Percentiles rank a stretch among this genome's conserved stretches.
Evolutionary conservation across 768 basidiomycete genomes (phyloP).

Genomic region (Tricholoma sp.): DNA sequence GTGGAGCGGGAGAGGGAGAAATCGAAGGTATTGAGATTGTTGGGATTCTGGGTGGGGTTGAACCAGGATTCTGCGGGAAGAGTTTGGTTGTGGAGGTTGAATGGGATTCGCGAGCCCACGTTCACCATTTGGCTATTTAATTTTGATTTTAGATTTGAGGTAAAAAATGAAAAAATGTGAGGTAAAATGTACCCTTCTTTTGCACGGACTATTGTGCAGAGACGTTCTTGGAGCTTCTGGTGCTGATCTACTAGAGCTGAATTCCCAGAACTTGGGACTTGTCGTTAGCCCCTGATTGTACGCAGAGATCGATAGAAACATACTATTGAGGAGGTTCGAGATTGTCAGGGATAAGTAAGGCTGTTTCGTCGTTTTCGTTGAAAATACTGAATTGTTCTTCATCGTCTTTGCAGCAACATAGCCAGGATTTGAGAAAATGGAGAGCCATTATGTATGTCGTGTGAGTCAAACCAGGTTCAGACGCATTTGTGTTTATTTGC

Average conservation of each 20-base stretch:
- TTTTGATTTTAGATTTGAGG: background rate
- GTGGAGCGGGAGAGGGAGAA: slow-evolving; percentile 7
- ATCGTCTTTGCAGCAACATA: background rate
- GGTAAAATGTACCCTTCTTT: slow-evolving; percentile 17
- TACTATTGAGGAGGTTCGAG: background rate
- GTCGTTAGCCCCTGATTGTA: background rate
- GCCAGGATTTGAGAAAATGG: background rate
- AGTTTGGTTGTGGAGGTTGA: slow-evolving; percentile 19
- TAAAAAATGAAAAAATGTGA: too few species aligned
- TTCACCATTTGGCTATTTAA: slow-evolving; percentile 20
- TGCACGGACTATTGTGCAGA: slow-evolving; percentile 17
- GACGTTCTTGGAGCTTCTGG: slow-evolving; percentile 9
- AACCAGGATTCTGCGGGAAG: slow-evolving; percentile 1
- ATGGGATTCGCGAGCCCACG: slow-evolving; percentile 19
- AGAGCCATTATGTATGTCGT: background rate
- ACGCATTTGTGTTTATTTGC: too few species aligned
- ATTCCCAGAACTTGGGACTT: background rate
- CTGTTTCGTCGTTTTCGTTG: background rate
- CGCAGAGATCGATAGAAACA: background rate
- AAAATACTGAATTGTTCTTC: background rate
- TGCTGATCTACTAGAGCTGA: slow-evolving; percentile 5
- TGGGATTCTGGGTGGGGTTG: background rate
- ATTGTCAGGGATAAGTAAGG: slow-evolving; percentile 4
- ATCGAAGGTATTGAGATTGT: background rate
- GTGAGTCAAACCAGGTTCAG: background rate